phyloP scores from a whole-genome alignment of 345 rosid species.

The Aurinia saxatilis region DNA sequence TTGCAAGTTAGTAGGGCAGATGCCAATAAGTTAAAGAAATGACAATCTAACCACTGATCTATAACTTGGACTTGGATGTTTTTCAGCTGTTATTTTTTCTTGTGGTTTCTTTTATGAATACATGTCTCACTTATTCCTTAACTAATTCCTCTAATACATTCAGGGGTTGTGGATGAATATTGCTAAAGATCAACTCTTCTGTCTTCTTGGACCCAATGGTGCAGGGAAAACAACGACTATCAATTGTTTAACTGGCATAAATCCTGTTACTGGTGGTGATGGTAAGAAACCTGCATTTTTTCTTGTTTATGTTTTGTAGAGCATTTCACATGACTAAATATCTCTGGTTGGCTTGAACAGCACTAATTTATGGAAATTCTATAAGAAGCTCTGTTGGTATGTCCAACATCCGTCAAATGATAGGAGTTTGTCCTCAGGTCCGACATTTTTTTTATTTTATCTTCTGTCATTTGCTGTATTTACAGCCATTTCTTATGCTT shows the following conservation, averaged over 20 bases:
- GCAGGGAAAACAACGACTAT: constrained; percentile 93
- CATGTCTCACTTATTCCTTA: neutral
- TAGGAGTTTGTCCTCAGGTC: constrained; percentile 98
- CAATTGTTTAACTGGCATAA: constrained; percentile 77
- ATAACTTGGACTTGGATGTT: neutral
- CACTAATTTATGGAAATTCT: constrained; percentile 67
- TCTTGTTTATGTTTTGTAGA: neutral
- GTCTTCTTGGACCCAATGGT: constrained; percentile 96
- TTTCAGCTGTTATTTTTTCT: neutral
- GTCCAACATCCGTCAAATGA: constrained; percentile 69
- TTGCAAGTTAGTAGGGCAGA: neutral
- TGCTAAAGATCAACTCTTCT: constrained; percentile 76
- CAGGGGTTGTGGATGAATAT: constrained; percentile 85
- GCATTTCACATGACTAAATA: neutral
- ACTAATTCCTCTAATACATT: constrained; percentile 9
- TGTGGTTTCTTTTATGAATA: neutral
- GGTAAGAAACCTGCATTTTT: constrained; percentile 39
- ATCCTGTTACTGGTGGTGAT: constrained; percentile 76
- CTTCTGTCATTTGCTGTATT: neutral
- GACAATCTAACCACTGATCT: neutral
- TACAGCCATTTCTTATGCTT: constrained; percentile 1
- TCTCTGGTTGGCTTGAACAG: constrained; percentile 33
- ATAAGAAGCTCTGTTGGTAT: constrained; percentile 72
- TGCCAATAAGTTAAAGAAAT: neutral
- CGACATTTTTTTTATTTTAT: neutral